Conservation (phyloP, 768 basidiomycete genomes). For the Lactarius quietus region DNA sequence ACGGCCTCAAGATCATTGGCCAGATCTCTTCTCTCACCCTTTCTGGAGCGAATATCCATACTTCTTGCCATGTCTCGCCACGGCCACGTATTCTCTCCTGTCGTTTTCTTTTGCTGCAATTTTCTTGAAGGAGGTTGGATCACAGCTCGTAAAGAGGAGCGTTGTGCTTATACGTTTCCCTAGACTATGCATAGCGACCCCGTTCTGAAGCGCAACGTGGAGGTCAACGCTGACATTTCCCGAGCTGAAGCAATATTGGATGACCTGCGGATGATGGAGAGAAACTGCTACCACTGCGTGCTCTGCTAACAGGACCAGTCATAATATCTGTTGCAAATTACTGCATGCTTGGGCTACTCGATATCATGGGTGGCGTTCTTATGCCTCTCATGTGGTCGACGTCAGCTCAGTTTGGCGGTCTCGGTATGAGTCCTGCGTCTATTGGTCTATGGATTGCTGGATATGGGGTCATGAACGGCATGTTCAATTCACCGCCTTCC, state of each 20-base stretch:
- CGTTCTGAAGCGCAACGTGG: not conserved
- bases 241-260: not conserved
- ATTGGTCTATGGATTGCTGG: constrained; percentile 39
- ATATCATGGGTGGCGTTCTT: constrained; percentile 39
- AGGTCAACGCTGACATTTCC: not conserved
- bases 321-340: constrained; percentile 44
- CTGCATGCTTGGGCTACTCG: constrained; percentile 40
- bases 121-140: constrained; percentile 17
- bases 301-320: constrained; percentile 35
- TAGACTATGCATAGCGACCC: not conserved
- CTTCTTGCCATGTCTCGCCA: constrained; percentile 27
- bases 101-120: not conserved
- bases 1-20: constrained; percentile 28
- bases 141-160: not conserved
- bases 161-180: not conserved
- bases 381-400: constrained; percentile 46
- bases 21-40: constrained; percentile 19
- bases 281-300: constrained; percentile 32
- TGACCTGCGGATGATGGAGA: not conserved
- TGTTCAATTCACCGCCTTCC: constrained; percentile 39
- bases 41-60: constrained; percentile 30
- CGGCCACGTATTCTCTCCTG: not conserved
- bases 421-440: constrained; percentile 35
- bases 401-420: constrained; percentile 41
- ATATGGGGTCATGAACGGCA: constrained; percentile 37